Evolutionary conservation across 78 protist species (phyloP).

Genomic region (Chrysochromulina tobinii): DNA sequence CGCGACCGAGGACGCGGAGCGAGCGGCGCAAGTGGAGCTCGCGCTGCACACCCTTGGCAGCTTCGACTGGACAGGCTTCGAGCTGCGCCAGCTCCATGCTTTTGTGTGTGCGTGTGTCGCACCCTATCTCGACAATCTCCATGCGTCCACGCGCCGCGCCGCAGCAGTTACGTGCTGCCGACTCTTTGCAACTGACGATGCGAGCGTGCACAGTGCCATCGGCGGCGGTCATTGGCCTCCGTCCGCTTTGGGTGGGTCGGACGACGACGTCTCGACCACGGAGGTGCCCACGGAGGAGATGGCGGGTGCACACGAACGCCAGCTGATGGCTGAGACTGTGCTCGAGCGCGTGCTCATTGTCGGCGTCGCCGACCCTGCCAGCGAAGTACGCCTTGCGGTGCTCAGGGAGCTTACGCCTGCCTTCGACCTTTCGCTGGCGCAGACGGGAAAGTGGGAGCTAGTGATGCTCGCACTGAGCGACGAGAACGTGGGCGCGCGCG

Average conservation of each 20-base stretch:
- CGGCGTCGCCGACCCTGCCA: conserved; percentile 78
- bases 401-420: not conserved
- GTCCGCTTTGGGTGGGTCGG: not conserved
- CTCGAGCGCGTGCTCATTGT: conserved; percentile 66
- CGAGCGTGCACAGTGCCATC: not conserved
- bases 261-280: not conserved
- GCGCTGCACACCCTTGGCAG: conserved; percentile 65
- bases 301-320: not conserved
- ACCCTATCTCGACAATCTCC: conserved; percentile 68
- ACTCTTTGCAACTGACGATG: conserved; percentile 32
- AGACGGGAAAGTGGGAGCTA: not conserved
- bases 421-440: conserved; percentile 26
- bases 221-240: too few species aligned
- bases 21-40: not conserved
- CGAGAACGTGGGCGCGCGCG: conserved; percentile 25
- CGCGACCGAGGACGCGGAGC: not conserved
- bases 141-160: conserved; percentile 41
- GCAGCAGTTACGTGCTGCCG: conserved; percentile 68
- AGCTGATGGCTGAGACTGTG: conserved; percentile 66
- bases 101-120: conserved; percentile 71
- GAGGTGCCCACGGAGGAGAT: not conserved
- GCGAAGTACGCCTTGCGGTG: not conserved
- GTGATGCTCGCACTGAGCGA: not conserved
- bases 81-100: conserved; percentile 28
- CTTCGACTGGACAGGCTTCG: conserved; percentile 71